Evolutionary conservation across 23 red algal genomes (phyloP), one percentile per base, ranked within the genome.

Genomic region (Gracilaria domingensis): DNA sequence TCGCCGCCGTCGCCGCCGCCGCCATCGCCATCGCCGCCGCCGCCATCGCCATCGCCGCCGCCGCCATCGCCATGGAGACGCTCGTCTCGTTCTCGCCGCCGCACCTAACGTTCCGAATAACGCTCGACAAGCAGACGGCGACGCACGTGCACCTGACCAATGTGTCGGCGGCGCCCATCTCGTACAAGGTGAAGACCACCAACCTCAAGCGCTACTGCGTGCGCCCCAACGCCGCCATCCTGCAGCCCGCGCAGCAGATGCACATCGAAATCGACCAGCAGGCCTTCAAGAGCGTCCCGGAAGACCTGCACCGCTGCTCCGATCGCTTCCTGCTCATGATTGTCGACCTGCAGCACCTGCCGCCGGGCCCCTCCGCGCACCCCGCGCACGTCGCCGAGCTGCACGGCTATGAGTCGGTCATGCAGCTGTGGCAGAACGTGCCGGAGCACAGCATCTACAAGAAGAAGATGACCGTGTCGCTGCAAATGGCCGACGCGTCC

Each of bases 121-220:
- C 34, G 18, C 73, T 81, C 61, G 23, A 66, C 34, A 79, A 54
- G 38, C 87, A 81, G 61, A 51, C 87, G 13, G 2, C 16, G 8
- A 91, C 87, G 4, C 40, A 47, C 32, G 39, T 95, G 9, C 25
- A 58, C 42, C 21, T 95, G 11, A 95, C 48, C 23, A 95, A 95
- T 28, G 69, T 88, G 4, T 60, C 49, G 0, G 23, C 32, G 25
- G 25, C 66, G 4, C 66, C 92, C 17, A 29, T 95, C 44, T 17
- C 92, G 28, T 95, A 89, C 86, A 95, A 95, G 39, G 92, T 95
- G 25, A 95, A 95, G 57, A 95, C 92, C 49, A 95, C 92, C 6
- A 50, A 79, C 26, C 69, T 86, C 24, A 87, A 95, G 80, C 78
- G 92, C 47, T 88, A 95, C 82, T 95, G 81, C 73, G 93, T 95